Evolutionary conservation across 2,329 filamentous ascomycete species (phyloP).

Genomic region (Colletotrichum higginsianum): DNA sequence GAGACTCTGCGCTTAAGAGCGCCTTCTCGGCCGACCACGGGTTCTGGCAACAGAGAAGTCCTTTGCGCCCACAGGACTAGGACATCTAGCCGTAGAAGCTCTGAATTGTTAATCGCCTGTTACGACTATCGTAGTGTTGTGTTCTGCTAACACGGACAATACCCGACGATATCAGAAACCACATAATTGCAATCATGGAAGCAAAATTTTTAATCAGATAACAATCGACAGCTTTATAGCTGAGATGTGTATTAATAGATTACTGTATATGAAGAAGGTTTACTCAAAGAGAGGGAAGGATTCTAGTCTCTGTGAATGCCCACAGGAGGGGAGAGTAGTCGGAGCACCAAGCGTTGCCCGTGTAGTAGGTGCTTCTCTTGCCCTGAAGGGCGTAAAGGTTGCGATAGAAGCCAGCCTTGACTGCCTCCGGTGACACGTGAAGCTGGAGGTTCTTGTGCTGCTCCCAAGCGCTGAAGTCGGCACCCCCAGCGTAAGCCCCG

Average conservation of each 20-base stretch:
- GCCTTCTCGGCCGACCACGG: background rate
- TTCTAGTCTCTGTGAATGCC: constrained; percentile 37
- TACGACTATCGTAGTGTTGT: too few species aligned
- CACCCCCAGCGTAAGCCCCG: constrained; percentile 26
- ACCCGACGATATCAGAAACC: too few species aligned
- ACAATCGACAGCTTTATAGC: too few species aligned
- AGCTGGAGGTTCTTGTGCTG: constrained; percentile 38
- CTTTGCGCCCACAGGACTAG: too few species aligned
- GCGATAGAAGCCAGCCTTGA: constrained; percentile 39
- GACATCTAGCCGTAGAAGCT: too few species aligned
- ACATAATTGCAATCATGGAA: too few species aligned
- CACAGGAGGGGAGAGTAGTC: constrained; percentile 43
- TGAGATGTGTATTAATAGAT: background rate
- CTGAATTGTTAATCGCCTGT: too few species aligned
- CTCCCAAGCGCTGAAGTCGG: constrained; percentile 26
- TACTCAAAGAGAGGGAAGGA: constrained; percentile 21
- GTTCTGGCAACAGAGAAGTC: background rate
- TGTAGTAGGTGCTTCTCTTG: constrained; percentile 36
- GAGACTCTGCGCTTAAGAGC: background rate
- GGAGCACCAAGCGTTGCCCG: constrained; percentile 36
- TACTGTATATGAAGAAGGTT: background rate
- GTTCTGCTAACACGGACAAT: too few species aligned
- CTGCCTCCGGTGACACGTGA: constrained; percentile 37
- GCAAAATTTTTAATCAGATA: too few species aligned
- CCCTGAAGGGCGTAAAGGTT: constrained; percentile 40